A percentile compares a stretch with the other conserved stretches of the same genome.
These are phyloP conservation scores for Solanum tarapatanum DNA, from an alignment of 257 asterid species.

Conservation along the genomic window DNA sequence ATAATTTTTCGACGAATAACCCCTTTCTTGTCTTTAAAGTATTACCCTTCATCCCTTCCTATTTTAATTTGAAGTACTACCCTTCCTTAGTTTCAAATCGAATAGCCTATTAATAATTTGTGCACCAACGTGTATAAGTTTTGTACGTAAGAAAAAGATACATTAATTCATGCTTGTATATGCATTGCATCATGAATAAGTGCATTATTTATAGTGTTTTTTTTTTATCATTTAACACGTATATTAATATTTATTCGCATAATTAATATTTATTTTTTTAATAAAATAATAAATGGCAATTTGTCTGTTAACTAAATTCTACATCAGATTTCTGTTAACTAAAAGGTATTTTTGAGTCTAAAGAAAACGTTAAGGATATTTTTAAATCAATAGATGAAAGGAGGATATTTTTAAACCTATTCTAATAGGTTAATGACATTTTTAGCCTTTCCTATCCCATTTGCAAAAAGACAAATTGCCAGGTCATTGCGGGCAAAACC, in stretches of 20 bases:
- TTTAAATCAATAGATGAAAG: too few relatives aligned
- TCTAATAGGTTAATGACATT: too few relatives aligned
- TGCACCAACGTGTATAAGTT: not conserved
- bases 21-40: too few relatives aligned
- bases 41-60: not conserved
- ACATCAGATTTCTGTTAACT: too few relatives aligned
- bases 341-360: too few relatives aligned
- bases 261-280: not conserved
- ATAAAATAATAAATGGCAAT: not conserved
- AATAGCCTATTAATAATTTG: not conserved
- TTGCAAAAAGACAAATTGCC: not conserved
- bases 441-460: not conserved
- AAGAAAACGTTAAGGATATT: rapidly evolving
- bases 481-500: not conserved
- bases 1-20: not conserved
- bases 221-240: not conserved
- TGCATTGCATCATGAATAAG: not conserved
- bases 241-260: not conserved
- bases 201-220: not conserved
- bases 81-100: not conserved
- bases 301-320: too few relatives aligned
- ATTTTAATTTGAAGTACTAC: too few relatives aligned
- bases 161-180: not conserved
- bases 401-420: too few relatives aligned
- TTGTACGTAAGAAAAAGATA: not conserved